Percentiles rank a stretch among this genome's conserved stretches.
phyloP scores from a whole-genome alignment of 2,329 filamentous ascomycete species.

The Tolypocladium capitatum region DNA sequence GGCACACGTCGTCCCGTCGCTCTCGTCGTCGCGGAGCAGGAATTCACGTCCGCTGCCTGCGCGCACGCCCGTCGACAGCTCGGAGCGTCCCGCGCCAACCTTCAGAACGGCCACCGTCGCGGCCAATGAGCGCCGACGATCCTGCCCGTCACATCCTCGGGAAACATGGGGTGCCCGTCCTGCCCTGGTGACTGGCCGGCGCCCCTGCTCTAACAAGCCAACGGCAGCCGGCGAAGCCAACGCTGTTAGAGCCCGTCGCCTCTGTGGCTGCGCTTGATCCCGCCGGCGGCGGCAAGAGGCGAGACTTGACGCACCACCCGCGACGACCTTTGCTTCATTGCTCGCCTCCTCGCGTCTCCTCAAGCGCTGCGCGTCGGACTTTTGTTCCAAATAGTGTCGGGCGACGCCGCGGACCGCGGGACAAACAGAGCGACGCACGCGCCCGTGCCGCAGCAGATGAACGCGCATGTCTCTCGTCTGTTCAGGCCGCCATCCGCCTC shows the following conservation, averaged over 20 bases:
- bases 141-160: neutral
- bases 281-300: neutral
- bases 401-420: neutral
- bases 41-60: neutral
- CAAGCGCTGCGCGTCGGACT: too few species aligned
- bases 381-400: neutral
- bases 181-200: neutral
- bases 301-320: conserved; percentile 1
- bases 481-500: conserved; percentile 29
- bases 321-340: conserved; percentile 1
- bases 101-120: too few species aligned
- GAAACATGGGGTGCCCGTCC: neutral
- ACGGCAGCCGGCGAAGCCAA: neutral
- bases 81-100: neutral
- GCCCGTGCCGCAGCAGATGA: neutral
- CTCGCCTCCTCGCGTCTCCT: neutral
- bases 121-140: neutral
- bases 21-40: neutral
- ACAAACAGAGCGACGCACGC: neutral
- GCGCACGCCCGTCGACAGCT: neutral
- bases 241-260: neutral
- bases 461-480: neutral
- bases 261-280: neutral
- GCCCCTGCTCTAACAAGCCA: neutral
- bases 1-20: neutral